Evolutionary conservation across 208 protist genomes (phyloP).

Genomic region (Leishmania lainsoni): DNA sequence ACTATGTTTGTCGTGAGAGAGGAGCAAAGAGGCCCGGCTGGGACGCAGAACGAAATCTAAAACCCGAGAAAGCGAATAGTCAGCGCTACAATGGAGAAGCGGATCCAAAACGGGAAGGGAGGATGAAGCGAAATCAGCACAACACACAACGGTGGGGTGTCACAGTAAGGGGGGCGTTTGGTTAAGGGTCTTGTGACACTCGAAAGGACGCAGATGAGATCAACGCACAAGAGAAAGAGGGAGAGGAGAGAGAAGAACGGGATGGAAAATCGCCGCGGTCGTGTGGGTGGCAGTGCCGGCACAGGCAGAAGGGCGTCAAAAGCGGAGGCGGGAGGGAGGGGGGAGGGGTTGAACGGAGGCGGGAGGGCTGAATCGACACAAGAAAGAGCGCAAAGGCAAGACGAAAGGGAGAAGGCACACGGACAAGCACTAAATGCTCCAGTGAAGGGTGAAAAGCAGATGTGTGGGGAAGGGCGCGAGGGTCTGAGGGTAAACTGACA

Average conservation of each 20-base stretch:
- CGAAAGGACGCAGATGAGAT: neutral
- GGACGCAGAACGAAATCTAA: neutral
- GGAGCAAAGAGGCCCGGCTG: neutral
- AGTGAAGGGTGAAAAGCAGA: neutral
- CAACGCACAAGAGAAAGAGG: neutral
- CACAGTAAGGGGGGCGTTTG: neutral
- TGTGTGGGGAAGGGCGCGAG: neutral
- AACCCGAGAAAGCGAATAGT: constrained; percentile 1
- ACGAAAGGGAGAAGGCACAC: neutral
- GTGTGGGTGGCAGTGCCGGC: neutral
- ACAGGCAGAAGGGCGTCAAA: neutral
- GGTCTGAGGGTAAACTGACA: constrained; percentile 2
- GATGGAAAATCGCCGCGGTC: neutral
- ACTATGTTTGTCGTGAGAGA: neutral
- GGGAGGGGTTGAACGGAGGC: neutral
- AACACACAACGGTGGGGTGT: neutral
- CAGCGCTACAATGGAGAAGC: neutral
- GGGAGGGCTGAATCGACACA: neutral
- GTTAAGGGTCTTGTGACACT: neutral
- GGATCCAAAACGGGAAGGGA: neutral
- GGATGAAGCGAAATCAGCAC: neutral
- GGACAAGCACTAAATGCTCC: neutral
- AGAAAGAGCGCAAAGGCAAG: neutral
- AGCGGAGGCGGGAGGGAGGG: too few relatives aligned
- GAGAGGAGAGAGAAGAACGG: neutral